Base-by-base conservation (phyloP, 2,329 filamentous ascomycete genomes). In the Cercospora zeina region DNA sequence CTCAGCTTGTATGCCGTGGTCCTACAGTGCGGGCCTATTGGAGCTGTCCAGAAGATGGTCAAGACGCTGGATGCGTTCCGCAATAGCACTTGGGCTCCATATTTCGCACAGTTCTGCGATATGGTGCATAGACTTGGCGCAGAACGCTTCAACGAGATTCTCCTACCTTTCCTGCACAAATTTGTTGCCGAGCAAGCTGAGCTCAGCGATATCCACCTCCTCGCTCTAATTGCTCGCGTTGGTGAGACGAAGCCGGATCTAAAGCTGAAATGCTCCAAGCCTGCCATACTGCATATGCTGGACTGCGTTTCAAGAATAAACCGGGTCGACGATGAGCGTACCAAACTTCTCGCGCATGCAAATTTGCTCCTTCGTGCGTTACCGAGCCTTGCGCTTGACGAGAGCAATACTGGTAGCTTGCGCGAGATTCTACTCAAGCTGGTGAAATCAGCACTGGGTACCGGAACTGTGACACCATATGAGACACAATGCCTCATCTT, bases 91-190 rank as follows among this genome's bases (percentile, higher is more conserved):
- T 82, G 93, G 70, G 85, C 88, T 70, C 77, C 77, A 56, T 88
- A 87, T 79, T 97, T 96, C 74, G 83, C 97, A 47, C 83, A 87
- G 0, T 96, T 97, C 75, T 97, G 91, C 76, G 88, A 88, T 13
- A 87, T 90, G 57, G 87, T 95, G 68, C 88, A 90, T 0, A 84
- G 91, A 58, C 80, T 96, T 36, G 87, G 92, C 50, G 74, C 83
- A 1, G 84, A 88, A 58, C 84, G 90, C 39, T 99, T 97, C 72
- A 84, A 87, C 58, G 87, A 86, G 66, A 80, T 97, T n/a, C 83
- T 96, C 33, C 81, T 93, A 7, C 88, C 86, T 37, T 87, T 90
- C 61, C 92, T 97, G 68, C 90, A 96, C 74, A 91, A 85, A 84
- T 97, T 95, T 70, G 82, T 96, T 65, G 80, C 87, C 33, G 84